phyloP scores from a whole-genome alignment of 495 filamentous ascomycete genomes.

The Tuber aestivum region DNA sequence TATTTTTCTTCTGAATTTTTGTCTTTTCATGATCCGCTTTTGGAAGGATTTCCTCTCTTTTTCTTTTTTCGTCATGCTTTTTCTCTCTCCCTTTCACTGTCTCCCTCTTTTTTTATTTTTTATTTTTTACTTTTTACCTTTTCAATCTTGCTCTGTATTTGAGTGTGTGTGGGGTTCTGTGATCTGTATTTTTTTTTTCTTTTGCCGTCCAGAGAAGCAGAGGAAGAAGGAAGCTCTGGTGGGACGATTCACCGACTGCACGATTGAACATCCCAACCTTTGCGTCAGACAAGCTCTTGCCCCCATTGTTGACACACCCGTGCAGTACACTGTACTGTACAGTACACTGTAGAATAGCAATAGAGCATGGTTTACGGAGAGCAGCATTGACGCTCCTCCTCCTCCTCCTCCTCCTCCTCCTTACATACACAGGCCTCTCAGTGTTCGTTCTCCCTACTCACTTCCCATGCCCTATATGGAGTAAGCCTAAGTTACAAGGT shows the following conservation, averaged over 20 bases:
- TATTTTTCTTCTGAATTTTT: background rate
- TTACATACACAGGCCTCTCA: slow-evolving; percentile 38
- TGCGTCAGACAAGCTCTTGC: slow-evolving; percentile 27
- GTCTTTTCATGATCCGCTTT: too few relatives aligned
- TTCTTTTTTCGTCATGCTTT: background rate
- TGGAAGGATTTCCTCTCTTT: too few relatives aligned
- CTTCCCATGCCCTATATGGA: background rate
- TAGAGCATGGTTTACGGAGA: slow-evolving; percentile 14
- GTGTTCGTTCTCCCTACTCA: slow-evolving; percentile 16
- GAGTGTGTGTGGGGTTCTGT: background rate
- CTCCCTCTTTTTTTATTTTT: background rate
- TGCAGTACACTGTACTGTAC: background rate
- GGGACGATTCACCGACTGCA: slow-evolving; percentile 28
- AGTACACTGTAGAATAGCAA: background rate
- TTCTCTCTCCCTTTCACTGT: background rate
- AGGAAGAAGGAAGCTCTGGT: slow-evolving; percentile 12
- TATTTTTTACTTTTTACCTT: background rate
- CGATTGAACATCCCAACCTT: slow-evolving; percentile 36
- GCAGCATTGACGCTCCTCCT: slow-evolving; percentile 37
- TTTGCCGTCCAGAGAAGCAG: background rate
- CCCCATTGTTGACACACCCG: slow-evolving; percentile 13
- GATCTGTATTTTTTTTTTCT: slow-evolving; percentile 4
- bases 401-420: slow-evolving; percentile 19
- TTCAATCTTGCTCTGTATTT: background rate
- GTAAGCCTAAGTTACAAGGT: background rate